Evolutionary conservation across 75 land plant genomes (phyloP), one percentile per base, ranked within the genome.

Genomic region (Cunninghamia lanceolata): DNA sequence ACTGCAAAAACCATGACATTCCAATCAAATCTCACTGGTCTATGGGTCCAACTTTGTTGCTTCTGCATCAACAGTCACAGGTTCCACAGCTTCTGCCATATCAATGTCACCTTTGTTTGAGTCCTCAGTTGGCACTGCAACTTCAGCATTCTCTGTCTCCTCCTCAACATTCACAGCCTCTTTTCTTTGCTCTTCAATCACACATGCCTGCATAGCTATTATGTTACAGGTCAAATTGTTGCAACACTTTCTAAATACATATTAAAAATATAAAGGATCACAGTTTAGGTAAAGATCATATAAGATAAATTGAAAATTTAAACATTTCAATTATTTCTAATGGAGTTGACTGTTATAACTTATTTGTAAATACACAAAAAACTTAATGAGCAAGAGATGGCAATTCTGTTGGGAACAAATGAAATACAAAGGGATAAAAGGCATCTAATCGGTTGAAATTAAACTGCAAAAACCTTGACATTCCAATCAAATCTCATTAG

Each of bases 141-240:
- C 46, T 80, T 80, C 82, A 80, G 82, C n/a, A 10, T 3, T 45
- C 47, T 80, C 47, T 11, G 30, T 46, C 82, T 80, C 82, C 50
- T 80, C 82, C 1, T 80, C 82, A 80, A 3, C 47, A 43, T 80
- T 40, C 46, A n/a, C 32, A 79, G 47, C 82, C 47, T 79, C 82
- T 43, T 79, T 79, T 8, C 3, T 79, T 79, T 79, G 82, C n/a
- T 79, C 82, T 79, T 79, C 82, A 43, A 79, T 79, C 46, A 79
- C 82, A 43, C 30, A 79, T 43, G 45, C 82, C 82, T 79, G 82
- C 82, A 79, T 79, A 25, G 28, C 45, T 79, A 10, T 28, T 79
- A 28, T 21, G 82, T 79, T 79, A 79, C 30, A 79, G 30, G 47
- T 38, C 47, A 25, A 36, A 43, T 79, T 28, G 47, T 39, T 39